Conservation (phyloP, 2,329 filamentous ascomycete species). For the Fusarium tanahbumbuense region DNA sequence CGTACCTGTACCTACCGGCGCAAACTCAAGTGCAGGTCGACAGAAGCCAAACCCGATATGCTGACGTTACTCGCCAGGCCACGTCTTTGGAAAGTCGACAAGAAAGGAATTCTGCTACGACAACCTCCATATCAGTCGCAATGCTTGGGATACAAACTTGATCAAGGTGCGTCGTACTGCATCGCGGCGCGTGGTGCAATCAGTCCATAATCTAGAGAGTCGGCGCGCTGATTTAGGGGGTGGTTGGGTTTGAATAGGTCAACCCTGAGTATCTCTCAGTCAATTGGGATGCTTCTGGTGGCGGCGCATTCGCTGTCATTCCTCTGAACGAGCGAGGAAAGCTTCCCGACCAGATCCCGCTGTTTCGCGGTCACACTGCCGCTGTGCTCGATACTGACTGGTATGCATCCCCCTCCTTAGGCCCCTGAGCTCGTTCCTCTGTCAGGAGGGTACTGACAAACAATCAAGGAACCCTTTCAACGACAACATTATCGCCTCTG, state of each 20-base stretch:
- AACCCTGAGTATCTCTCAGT: conserved; percentile 97
- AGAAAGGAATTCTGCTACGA: conserved; percentile 99
- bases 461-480: conserved; percentile 88
- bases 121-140: conserved; percentile 95
- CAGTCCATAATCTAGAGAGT: conserved; percentile 28
- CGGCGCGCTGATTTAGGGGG: conserved; percentile 44
- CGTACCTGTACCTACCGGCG: conserved; percentile 64
- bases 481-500: conserved; percentile 90
- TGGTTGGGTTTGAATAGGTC: conserved; percentile 66
- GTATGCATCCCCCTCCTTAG: conserved; percentile 60
- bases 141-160: conserved; percentile 99
- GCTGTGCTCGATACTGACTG: conserved; percentile 98
- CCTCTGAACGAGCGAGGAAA: conserved; percentile 90
- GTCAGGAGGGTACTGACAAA: conserved; percentile 23
- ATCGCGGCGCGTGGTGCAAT: conserved; percentile 43
- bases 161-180: conserved; percentile 93
- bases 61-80: conserved; percentile 70
- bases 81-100: conserved; percentile 96
- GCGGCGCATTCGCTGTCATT: conserved; percentile 96
- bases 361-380: conserved; percentile 96
- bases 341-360: conserved; percentile 89
- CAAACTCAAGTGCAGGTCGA: conserved; percentile 42
- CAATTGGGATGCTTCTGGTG: conserved; percentile 97
- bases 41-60: conserved; percentile 28
- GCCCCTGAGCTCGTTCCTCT: conserved; percentile 16